Percentiles rank a stretch among this genome's conserved stretches.
Evolutionary conservation across 2,329 filamentous ascomycete species (phyloP).

Genomic region (Penicillium janthinellum): DNA sequence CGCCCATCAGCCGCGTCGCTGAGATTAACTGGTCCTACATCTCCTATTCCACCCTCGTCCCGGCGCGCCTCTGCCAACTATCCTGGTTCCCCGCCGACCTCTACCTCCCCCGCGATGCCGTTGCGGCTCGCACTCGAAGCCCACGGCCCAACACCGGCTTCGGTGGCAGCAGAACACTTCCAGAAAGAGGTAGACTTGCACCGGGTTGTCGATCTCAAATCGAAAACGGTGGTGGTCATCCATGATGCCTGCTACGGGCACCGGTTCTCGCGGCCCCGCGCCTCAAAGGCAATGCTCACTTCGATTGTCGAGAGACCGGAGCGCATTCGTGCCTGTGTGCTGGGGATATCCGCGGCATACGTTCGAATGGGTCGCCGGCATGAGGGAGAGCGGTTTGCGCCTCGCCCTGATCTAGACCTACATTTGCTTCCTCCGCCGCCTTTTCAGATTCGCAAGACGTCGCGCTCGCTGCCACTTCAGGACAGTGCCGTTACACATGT

Average conservation of each 20-base stretch:
- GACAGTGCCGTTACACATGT: conserved; percentile 84
- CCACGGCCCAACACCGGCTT: conserved; percentile 50
- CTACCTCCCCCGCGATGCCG: conserved; percentile 30
- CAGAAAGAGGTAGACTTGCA: conserved; percentile 68
- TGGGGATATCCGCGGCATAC: conserved; percentile 85
- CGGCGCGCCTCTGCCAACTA: conserved; percentile 39
- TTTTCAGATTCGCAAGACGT: conserved; percentile 83
- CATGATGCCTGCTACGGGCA: conserved; percentile 96
- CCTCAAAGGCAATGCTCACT: conserved; percentile 68
- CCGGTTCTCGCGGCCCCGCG: conserved; percentile 80
- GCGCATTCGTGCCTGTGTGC: conserved; percentile 76
- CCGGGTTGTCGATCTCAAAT: conserved; percentile 46
- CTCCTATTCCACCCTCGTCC: conserved; percentile 36
- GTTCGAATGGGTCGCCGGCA: conserved; percentile 85
- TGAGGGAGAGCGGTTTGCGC: conserved; percentile 67
- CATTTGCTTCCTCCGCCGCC: conserved; percentile 63
- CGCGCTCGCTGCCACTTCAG: conserved; percentile 68
- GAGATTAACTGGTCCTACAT: conserved; percentile 35
- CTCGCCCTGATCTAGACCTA: conserved; percentile 64
- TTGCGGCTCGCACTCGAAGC: conserved; percentile 30
- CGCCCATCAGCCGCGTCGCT: conserved; percentile 42
- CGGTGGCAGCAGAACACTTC: conserved; percentile 69
- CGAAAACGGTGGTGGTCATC: conserved; percentile 77
- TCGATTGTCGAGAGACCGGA: conserved; percentile 94
- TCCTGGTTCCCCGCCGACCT: conserved; percentile 28